phyloP scores from a whole-genome alignment of 2,329 filamentous ascomycete species.

The Alternaria consortialis region DNA sequence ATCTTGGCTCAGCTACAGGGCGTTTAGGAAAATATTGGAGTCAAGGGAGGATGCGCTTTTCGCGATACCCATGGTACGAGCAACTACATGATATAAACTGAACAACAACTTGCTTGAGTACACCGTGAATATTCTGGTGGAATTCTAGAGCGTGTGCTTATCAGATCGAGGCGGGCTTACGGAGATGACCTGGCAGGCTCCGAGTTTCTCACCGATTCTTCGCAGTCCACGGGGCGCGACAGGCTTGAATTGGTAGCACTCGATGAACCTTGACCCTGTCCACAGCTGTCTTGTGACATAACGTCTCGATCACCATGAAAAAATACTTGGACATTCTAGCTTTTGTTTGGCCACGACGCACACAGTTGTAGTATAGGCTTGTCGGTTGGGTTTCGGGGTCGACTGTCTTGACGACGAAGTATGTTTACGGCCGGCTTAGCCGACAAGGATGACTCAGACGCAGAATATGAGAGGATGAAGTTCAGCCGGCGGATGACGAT shows the following conservation, averaged over 20 bases:
- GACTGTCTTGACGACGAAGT: background rate
- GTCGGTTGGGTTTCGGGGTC: background rate
- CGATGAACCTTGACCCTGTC: background rate
- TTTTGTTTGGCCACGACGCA: background rate
- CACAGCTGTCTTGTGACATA: background rate
- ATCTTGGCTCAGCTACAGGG: background rate
- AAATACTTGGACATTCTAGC: background rate
- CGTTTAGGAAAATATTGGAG: constrained; percentile 1
- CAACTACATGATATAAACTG: background rate
- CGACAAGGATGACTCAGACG: background rate
- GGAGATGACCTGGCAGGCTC: background rate
- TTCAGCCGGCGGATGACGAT: background rate
- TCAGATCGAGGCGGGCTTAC: background rate
- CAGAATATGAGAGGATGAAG: background rate
- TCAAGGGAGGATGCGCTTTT: background rate
- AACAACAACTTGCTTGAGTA: background rate
- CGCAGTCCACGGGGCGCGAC: constrained; percentile 4
- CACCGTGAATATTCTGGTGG: background rate
- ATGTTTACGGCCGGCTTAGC: background rate
- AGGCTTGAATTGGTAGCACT: background rate
- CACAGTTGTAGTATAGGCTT: background rate
- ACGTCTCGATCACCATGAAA: background rate
- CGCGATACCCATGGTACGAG: constrained; percentile 1
- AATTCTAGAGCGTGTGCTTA: background rate
- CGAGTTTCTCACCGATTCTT: background rate